phyloP scores from a whole-genome alignment of 1,284 basidiomycete species.

The Ceratobasidium sp. region DNA sequence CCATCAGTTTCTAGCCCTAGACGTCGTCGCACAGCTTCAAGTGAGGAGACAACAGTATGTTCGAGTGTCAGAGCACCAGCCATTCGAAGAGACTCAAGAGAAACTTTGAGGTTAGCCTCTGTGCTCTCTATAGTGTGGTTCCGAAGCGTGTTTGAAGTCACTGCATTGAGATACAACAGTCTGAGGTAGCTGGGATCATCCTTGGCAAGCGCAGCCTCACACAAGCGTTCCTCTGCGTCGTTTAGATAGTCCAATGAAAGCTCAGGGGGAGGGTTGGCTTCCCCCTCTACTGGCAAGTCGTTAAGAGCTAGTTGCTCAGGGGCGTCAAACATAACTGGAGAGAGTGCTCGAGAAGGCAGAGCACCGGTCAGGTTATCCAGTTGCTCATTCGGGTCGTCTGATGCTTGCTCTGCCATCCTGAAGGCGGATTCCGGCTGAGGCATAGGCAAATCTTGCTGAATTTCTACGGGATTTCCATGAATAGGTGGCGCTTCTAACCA shows the following conservation, averaged over 20 bases:
- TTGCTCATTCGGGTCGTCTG: too few relatives aligned
- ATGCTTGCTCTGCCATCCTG: too few relatives aligned
- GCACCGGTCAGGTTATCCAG: too few relatives aligned
- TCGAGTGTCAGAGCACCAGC: not conserved
- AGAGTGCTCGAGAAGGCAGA: too few relatives aligned
- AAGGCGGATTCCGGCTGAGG: too few relatives aligned
- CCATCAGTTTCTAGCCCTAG: not conserved
- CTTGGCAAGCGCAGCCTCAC: not conserved
- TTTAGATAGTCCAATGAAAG: not conserved
- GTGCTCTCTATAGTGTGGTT: not conserved
- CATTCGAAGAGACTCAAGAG: not conserved
- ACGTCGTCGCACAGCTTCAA: slow-evolving; percentile 2
- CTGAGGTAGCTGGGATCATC: not conserved
- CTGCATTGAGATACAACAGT: slow-evolving; percentile 5
- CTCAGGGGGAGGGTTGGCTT: not conserved
- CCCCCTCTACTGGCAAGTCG: not conserved
- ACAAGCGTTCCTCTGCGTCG: not conserved
- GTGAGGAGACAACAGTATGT: not conserved
- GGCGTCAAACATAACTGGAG: not conserved
- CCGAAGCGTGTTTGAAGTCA: not conserved
- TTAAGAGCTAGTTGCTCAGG: not conserved
- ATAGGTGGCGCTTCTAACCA: too few relatives aligned
- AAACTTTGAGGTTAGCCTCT: not conserved
- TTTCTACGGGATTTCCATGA: too few relatives aligned
- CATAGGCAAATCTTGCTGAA: too few relatives aligned